Percentiles rank a stretch among this genome's conserved stretches.
Conservation (phyloP, 2,329 filamentous ascomycete genomes). For the Penicillium sp. region DNA sequence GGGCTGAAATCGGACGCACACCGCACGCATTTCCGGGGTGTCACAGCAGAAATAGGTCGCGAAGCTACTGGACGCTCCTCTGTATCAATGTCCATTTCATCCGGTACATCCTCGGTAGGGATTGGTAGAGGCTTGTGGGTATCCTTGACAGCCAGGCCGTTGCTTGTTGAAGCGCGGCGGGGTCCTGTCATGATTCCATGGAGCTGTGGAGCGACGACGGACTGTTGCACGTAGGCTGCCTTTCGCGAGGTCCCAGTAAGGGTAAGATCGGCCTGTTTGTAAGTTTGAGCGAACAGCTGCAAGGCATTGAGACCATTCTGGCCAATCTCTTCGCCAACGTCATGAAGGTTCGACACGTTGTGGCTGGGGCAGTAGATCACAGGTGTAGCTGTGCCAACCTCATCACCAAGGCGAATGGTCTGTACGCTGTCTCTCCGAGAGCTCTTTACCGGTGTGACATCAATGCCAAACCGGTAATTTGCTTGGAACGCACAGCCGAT, state of each 20-base stretch:
- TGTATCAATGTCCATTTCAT: slow-evolving; percentile 35
- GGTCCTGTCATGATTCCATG: slow-evolving; percentile 37
- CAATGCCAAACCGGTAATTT: slow-evolving; percentile 82
- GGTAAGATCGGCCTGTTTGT: slow-evolving; percentile 90
- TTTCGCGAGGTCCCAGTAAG: slow-evolving; percentile 91
- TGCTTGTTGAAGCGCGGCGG: slow-evolving; percentile 58
- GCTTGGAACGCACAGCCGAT: slow-evolving; percentile 85
- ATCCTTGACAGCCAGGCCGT: slow-evolving; percentile 34
- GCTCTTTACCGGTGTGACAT: slow-evolving; percentile 84
- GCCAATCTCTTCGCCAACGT: slow-evolving; percentile 72
- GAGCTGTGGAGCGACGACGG: slow-evolving; percentile 35
- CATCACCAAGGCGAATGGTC: slow-evolving; percentile 75
- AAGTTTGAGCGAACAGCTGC: slow-evolving; percentile 81
- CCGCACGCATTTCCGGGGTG: slow-evolving; percentile 38
- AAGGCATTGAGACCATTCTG: slow-evolving; percentile 73
- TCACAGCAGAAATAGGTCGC: slow-evolving; percentile 18
- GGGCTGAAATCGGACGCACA: slow-evolving; percentile 44
- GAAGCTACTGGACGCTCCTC: slow-evolving; percentile 23
- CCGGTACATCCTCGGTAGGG: slow-evolving; percentile 22
- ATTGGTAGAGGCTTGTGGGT: slow-evolving; percentile 18
- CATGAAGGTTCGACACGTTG: slow-evolving; percentile 71
- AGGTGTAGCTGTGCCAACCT: slow-evolving; percentile 80
- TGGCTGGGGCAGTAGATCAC: slow-evolving; percentile 92
- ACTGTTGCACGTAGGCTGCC: slow-evolving; percentile 64
- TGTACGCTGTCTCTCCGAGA: slow-evolving; percentile 78